phyloP scores from a whole-genome alignment of 768 basidiomycete genomes.

The Lactifluus echinatus region DNA sequence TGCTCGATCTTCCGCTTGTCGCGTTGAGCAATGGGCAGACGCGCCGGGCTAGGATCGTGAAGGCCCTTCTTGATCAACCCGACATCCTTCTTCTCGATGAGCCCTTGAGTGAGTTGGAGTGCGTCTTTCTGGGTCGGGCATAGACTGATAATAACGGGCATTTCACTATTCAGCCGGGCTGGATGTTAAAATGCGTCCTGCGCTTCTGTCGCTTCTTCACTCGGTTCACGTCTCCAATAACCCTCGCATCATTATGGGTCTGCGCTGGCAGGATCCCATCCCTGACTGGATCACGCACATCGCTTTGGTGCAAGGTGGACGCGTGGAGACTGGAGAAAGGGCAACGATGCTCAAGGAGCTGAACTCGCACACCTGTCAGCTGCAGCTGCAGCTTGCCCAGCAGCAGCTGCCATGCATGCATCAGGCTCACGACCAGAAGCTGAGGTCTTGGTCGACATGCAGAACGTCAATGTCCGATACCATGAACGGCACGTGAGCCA shows the following conservation, averaged over 20 bases:
- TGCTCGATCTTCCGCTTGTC: conserved; percentile 79
- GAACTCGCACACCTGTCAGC: not conserved
- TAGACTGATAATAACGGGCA: not conserved
- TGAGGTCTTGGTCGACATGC: conserved; percentile 48
- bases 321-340: conserved; percentile 45
- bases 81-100: conserved; percentile 83
- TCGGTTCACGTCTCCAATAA: conserved; percentile 37
- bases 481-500: conserved; percentile 30
- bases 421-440: conserved; percentile 19
- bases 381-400: not conserved
- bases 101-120: conserved; percentile 57
- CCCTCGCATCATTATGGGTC: conserved; percentile 58
- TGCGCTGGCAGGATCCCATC: conserved; percentile 61
- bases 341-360: conserved; percentile 31
- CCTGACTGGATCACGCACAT: conserved; percentile 70
- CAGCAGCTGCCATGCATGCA: not conserved
- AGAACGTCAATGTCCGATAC: conserved; percentile 64
- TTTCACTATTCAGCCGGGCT: conserved; percentile 64
- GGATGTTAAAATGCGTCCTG: conserved; percentile 51
- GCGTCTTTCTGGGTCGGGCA: not conserved
- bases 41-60: conserved; percentile 72
- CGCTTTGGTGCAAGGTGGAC: conserved; percentile 40
- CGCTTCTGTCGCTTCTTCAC: conserved; percentile 47
- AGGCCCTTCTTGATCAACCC: conserved; percentile 62
- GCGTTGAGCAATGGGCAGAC: conserved; percentile 92